Conservation (phyloP, 176 grass and related monocot species). For the Neostapfia colusana region DNA sequence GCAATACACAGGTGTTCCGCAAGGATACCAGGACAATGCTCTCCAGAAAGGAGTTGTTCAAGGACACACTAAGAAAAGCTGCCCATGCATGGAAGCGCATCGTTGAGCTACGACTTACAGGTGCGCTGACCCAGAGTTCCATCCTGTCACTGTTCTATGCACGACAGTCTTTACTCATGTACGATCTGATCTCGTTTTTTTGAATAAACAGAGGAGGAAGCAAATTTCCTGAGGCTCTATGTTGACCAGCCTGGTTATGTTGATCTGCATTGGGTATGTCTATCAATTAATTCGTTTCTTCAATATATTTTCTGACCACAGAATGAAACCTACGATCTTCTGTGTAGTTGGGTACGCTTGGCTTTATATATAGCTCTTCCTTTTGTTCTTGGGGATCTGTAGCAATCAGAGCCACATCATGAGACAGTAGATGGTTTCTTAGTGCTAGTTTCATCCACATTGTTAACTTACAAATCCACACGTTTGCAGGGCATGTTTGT, state of each 20-base stretch:
- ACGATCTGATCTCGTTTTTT: slow-evolving; percentile 6
- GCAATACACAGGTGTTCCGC: slow-evolving; percentile 59
- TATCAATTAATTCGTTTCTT: background rate
- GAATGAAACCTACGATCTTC: background rate
- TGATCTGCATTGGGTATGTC: slow-evolving; percentile 96
- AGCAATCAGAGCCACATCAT: background rate
- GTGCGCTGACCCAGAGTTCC: slow-evolving; percentile 21
- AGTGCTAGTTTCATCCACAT: background rate
- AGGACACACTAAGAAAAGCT: slow-evolving; percentile 81
- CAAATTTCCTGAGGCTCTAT: slow-evolving; percentile 64
- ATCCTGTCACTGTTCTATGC: background rate
- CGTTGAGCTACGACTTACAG: slow-evolving; percentile 77
- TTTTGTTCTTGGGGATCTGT: background rate
- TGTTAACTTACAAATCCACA: background rate
- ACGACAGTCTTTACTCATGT: slow-evolving; percentile 1
- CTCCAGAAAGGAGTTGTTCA: slow-evolving; percentile 82
- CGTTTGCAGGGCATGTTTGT: slow-evolving; percentile 90
- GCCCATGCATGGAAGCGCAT: slow-evolving; percentile 86
- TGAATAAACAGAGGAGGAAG: slow-evolving; percentile 79
- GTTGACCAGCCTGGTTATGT: slow-evolving; percentile 85
- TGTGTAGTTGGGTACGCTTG: background rate
- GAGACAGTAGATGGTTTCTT: background rate
- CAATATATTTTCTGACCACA: background rate
- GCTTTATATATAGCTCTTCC: background rate
- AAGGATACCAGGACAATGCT: slow-evolving; percentile 89